Base-by-base conservation (phyloP, 495 filamentous ascomycete species). In the Aspergillus panamensis region DNA sequence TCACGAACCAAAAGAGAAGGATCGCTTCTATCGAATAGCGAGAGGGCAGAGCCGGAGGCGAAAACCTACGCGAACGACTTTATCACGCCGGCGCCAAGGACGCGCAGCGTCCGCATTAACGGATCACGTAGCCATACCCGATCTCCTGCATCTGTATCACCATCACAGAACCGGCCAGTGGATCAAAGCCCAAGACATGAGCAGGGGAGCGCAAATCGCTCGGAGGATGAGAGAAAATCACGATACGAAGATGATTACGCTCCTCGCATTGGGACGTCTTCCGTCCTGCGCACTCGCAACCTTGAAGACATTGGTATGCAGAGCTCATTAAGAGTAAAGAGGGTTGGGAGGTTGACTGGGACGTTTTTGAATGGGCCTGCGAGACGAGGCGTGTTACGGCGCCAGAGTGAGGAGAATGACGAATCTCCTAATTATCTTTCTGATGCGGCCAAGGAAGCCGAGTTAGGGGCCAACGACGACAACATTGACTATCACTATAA, bases 301-400 rank as follows among this genome's bases (percentile, higher is more conserved):
- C 71, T 71, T 0, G 85, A 87, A 6, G 85, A 87, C 3, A 68
- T 73, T 20, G 84, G 80, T 1, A 70, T 82, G 0, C 87, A 85
- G 58, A 87, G 84, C 65, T 88, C 88, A 16, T 75, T 89, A 71
- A 83, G 88, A 1, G 73, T 88, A n/a, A 91, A 89, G 70, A 77
- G 87, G 60, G 80, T 90, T 30, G 85, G 83, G 14, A 87, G 88
- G 61, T 72, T 86, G 6, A 83, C 86, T 8, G 89, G 89, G 0
- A 83, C 80, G 56, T 91, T 90, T 62, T 73, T 91, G 20, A 90
- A 84, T 56, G 87, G 87, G 0, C 88, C 89, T 8, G 88, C 87
- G 19, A 82, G 89, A 55, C 76, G 89, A 59, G 88, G 87, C 13
- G 81, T 87, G 16, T 64, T 81, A 57, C 77, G 87, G 56, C 80